Base-by-base conservation (phyloP, 2,329 filamentous ascomycete species). In the Fusarium subglutinans region DNA sequence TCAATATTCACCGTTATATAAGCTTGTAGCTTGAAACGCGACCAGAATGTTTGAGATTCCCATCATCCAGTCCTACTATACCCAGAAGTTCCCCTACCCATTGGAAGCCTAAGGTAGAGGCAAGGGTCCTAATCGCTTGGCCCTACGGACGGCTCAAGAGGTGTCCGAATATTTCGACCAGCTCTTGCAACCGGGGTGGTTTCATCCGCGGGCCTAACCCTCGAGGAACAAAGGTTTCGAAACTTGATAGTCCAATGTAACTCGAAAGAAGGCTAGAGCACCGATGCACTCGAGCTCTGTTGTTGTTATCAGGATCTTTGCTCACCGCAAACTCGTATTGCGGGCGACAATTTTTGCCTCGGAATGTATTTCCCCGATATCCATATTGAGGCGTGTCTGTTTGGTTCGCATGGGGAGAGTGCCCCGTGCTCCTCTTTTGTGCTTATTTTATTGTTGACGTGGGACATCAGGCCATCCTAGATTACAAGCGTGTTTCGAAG, bases 401-500 rank as follows among this genome's bases (percentile, higher is more conserved):
- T 74, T 74, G 59, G 67, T 74, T 74, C 72, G 60, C 41, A 72
- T 68, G 54, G 71, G 70, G 67, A 48, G 35, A 65, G 54, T 75
- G 72, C 68, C 48, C 72, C 60, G 72, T 73, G 72, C 72, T 74
- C 56, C 72, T 74, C 30, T 55, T 48, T 55, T 53, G 63, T 70
- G 41, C 72, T 59, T 58, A 35, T 58, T 47, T 26, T 50, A 28
- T 58, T 73, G 48, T 75, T 47, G 61, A 64, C 59, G 40, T 70
- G 69, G 72, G 59, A 72, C 51, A 66, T 75, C 69, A 75, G 69
- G 33, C 72, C 72, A 75, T 68, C 40, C 30, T 26, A 48, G 43
- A 75, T 61, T 30, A 43, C 69, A 75, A 75, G 72, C 72, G 72
- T 73, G 72, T 75, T 75, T 75, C 72, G 69, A 62, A 56, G 61